A percentile compares a stretch with the other conserved stretches of the same genome.
These are phyloP conservation scores for Vavraia culicis DNA, from an alignment of 371 early-diverging fungal species.

Conservation along the genomic window DNA sequence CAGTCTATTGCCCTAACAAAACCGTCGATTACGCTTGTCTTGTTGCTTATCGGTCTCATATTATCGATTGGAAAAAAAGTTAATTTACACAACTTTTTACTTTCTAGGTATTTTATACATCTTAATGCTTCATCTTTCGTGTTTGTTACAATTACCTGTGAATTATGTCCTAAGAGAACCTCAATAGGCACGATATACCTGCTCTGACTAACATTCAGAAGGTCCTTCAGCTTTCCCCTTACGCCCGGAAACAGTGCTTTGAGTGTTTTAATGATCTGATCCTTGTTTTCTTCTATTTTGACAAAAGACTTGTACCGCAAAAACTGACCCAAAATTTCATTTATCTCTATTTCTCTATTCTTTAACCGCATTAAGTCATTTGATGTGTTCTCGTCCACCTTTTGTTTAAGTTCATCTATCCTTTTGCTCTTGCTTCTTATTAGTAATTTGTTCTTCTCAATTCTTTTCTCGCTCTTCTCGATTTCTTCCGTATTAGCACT, in stretches of 20 bases:
- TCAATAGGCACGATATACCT: constrained; percentile 67
- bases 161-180: constrained; percentile 45
- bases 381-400: not conserved
- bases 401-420: not conserved
- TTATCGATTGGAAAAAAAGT: constrained; percentile 77
- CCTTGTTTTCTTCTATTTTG: constrained; percentile 58
- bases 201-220: constrained; percentile 68
- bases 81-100: constrained; percentile 65
- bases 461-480: not conserved
- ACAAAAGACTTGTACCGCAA: constrained; percentile 49
- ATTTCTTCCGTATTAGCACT: not conserved
- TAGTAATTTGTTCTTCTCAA: not conserved
- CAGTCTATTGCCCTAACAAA: not conserved
- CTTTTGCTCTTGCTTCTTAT: not conserved
- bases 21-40: constrained; percentile 39
- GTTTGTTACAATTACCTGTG: constrained; percentile 48
- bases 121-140: constrained; percentile 46
- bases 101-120: constrained; percentile 59
- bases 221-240: constrained; percentile 64
- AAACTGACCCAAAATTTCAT: constrained; percentile 28
- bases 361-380: not conserved
- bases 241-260: constrained; percentile 49
- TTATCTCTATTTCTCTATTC: constrained; percentile 16
- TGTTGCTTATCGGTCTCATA: constrained; percentile 41
- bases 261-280: constrained; percentile 46